Base-by-base conservation (phyloP, 805 yeast genomes). In the Saccharomycopsis schoenii region DNA sequence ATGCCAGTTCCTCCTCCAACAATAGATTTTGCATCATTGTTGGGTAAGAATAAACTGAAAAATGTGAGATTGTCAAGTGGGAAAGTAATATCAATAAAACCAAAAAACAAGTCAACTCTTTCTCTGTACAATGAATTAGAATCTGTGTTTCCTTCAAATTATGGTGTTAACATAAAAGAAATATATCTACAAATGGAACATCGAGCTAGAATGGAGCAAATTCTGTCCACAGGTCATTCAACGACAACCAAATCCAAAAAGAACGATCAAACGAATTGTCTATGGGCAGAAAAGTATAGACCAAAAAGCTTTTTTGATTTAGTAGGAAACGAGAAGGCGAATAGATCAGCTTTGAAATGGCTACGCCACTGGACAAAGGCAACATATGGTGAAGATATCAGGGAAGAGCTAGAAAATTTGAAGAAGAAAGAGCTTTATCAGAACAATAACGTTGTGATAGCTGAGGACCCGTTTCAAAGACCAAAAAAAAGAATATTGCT, bases 281-380 rank as follows among this genome's bases (percentile, higher is more conserved):
- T 77, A 15, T 77, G 80, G 83, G 82, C 84, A 2, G 93, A 87
- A 67, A 85, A 85, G 69, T 87, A 85, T 77, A 74, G 89, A 63
- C 90, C 93, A 0, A 71, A 70, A 47, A 73, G 70, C n/a, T 86
- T 85, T 72, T 66, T 85, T 39, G 90, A 87, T 64, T 73, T 87
- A 42, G 77, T 85, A 0, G 93, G 93, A 0, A 85, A 86, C 63
- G 93, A 87, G 66, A 72, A 77, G 51, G 76, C 83, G 0, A 87
- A 86, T 66, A 74, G 92, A 59, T 70, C 72, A 17, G 77, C 86
- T 36, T 68, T 87, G 41, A 73, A 77, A 41, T 88, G 93, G 93
- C 64, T 87, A 11, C 77, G 81, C 61, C 81, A 81, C 59, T 87
- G 94, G 94, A 78, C 84, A 4, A 76, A 79, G 19, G 77, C 79